Conservation (phyloP, 225 moss, liverwort and hornwort species). For the Climacium dendroides region DNA sequence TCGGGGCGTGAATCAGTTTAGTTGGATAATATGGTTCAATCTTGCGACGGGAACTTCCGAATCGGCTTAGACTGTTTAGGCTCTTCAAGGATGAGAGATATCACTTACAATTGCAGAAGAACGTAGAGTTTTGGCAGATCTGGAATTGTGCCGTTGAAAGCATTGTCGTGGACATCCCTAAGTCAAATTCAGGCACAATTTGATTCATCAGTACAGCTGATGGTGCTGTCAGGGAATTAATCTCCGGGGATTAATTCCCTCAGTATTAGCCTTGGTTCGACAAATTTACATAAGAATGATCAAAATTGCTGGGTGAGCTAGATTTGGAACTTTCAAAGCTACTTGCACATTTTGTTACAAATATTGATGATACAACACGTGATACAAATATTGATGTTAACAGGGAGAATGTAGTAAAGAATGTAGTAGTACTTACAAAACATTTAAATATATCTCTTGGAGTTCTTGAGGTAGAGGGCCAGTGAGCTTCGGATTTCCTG, state of each 20-base stretch:
- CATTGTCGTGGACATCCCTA: constrained; percentile 16
- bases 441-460: background rate
- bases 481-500: background rate
- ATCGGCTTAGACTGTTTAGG: no score
- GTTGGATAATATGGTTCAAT: no score
- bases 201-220: background rate
- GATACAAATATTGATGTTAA: background rate
- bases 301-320: background rate
- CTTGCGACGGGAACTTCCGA: background rate
- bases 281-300: background rate
- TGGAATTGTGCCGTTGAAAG: background rate
- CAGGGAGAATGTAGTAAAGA: background rate
- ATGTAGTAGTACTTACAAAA: background rate
- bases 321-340: background rate
- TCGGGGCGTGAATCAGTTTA: background rate
- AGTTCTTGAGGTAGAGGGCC: background rate
- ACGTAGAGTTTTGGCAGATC: background rate
- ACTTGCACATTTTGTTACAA: background rate
- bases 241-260: no score
- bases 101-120: background rate
- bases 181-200: background rate
- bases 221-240: background rate
- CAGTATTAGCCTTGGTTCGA: background rate
- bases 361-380: background rate
- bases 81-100: background rate